Conservation (phyloP, 805 yeast species). For the Kuraishia hungarica region DNA sequence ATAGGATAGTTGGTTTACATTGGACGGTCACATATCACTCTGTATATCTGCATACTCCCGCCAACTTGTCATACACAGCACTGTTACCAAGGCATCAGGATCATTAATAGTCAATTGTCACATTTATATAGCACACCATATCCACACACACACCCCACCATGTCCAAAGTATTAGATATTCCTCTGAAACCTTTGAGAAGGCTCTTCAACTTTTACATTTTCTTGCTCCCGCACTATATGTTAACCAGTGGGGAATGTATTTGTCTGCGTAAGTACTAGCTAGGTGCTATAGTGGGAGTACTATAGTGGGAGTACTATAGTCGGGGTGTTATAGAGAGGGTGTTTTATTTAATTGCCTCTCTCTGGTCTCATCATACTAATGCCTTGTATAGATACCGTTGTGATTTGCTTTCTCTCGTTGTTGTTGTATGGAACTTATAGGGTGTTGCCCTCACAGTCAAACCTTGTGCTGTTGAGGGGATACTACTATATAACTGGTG, state of each 20-base stretch:
- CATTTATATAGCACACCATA: not conserved
- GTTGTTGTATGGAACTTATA: slow-evolving; percentile 5
- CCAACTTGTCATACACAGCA: too few relatives aligned
- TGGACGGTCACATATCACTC: too few relatives aligned
- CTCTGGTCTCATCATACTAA: not conserved
- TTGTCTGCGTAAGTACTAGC: slow-evolving; percentile 15
- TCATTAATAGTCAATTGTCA: too few relatives aligned
- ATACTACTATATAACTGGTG: not conserved
- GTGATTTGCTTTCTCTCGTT: slow-evolving; percentile 3
- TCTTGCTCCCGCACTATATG: slow-evolving; percentile 40
- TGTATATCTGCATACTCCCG: too few relatives aligned
- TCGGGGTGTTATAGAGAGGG: too few relatives aligned
- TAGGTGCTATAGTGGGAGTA: too few relatives aligned
- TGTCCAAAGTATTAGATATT: not conserved
- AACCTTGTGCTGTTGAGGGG: not conserved
- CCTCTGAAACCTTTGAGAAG: not conserved
- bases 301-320: too few relatives aligned
- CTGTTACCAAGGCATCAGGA: too few relatives aligned
- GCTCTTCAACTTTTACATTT: slow-evolving; percentile 22
- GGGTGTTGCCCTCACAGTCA: not conserved
- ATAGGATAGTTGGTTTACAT: too few relatives aligned
- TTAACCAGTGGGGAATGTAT: slow-evolving; percentile 34
- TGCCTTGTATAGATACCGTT: not conserved
- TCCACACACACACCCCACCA: not conserved
- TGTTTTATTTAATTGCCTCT: not conserved